Base-by-base conservation (phyloP, 306 rosid genomes). In the Benincasa hispida region DNA sequence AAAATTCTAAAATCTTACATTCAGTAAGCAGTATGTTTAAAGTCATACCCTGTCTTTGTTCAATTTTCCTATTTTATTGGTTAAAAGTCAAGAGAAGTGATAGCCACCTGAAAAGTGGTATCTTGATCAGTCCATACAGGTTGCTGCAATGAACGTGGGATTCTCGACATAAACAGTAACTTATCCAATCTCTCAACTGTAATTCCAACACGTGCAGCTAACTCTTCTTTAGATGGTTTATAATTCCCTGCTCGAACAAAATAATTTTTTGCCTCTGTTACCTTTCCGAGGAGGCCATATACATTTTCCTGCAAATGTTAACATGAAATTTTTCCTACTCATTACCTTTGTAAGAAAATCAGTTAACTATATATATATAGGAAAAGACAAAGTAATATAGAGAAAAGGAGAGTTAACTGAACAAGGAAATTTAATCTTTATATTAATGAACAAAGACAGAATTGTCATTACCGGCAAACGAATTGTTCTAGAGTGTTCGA, bases 61-160 rank as follows among this genome's bases (percentile, higher is more conserved):
- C 1, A 24, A 25, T 47, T 15, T 25, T 70, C 58, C 24, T 25
- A 70, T 30, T 72, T 48, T 3, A 27, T 47, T 8, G 41, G 41
- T 48, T 48, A 27, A 25, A 28, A 47, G 42, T 27, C 15, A 48
- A 72, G 60, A 30, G 76, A 50, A 50, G 68, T 67, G 72, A 79
- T 69, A 76, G 81, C 35, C 88, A 93, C 98, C 96, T 93, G 98
- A 81, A 78, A 90, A 60, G 96, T 93, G 74, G 92, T 89, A 70
- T 82, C 86, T 81, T 91, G 96, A 84, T 87, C 93, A 53, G 93
- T 78, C 98, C 97, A 91, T 39, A 91, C 93, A 27, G 88, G 79
- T 87, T 83, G 86, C 76, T 93, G 94, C 91, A 93, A 88, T 8
- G 98, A 93, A 77, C 89, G 84, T 5, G 98, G 96, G 60, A 73